phyloP scores from a whole-genome alignment of 176 grass and related monocot genomes.

The Avena insularis region DNA sequence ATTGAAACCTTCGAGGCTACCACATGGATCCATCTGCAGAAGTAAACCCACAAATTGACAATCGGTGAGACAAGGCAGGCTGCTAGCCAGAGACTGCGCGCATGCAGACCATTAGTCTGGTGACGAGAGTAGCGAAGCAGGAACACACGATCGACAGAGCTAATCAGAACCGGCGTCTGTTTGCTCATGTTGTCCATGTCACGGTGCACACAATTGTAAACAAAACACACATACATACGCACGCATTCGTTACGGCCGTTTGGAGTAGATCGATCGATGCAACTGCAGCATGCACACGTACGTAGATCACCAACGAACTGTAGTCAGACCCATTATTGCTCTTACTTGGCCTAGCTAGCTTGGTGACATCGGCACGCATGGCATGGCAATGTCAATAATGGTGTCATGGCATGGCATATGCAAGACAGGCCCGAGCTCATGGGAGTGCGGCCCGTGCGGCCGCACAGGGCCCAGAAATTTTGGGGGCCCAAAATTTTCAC shows the following conservation, averaged over 20 bases:
- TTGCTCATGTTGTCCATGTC: background rate
- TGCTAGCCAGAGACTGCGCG: background rate
- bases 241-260: slow-evolving; percentile 2
- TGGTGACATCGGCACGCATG: background rate
- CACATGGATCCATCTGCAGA: background rate
- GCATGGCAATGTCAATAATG: background rate
- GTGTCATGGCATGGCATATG: background rate
- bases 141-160: background rate
- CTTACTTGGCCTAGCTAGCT: slow-evolving; percentile 11
- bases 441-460: too few species aligned
- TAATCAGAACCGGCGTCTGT: background rate
- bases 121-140: background rate
- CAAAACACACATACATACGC: background rate
- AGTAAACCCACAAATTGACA: background rate
- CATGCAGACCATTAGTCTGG: background rate
- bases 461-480: too few species aligned
- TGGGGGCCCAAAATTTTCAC: too few species aligned
- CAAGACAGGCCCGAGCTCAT: background rate
- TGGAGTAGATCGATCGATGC: background rate
- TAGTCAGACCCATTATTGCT: slow-evolving; percentile 4
- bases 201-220: background rate
- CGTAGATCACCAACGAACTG: slow-evolving; percentile 1
- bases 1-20: background rate
- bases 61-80: background rate
- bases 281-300: background rate